Evolutionary conservation across 345 rosid genomes (phyloP), one percentile per base, ranked within the genome.

Genomic region (Acer campestre): DNA sequence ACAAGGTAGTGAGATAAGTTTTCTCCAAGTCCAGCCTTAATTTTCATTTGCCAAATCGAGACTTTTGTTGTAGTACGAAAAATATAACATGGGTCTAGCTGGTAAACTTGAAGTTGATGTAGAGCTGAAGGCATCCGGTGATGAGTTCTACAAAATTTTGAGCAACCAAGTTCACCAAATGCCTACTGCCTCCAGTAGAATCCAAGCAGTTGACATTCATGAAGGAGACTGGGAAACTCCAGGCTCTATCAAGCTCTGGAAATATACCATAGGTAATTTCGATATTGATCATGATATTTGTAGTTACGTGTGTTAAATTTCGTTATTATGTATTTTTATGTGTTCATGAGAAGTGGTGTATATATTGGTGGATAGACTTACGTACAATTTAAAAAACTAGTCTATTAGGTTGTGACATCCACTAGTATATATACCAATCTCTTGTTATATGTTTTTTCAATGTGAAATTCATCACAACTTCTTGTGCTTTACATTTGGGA

Each of bases 161-260:
- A 71, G 48, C 46, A 23, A 12, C 2, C 44, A 79, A 63, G 17
- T 10, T 10, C 82, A 84, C 78, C 81, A 77, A 10, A 10, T 79
- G 2, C 82, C 85, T 12, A 51, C 58, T 13, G 77, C 78, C 23
- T 46, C 90, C 4, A 40, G 29, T 8, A 38, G 73, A 6, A 10
- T 86, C 4, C 83, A 80, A 0, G 66, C 40, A 1, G 73, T 86
- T 17, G 67, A 80, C 1, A 64, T 82, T 10, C 84, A 82, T 20
- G 75, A 82, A 31, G 87, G 89, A 40, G 84, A 84, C 31, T 82
- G 84, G 84, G 74, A 71, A 6, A 58, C 79, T 56, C 42, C 70
- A 6, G 86, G 81, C 61, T 76, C 84, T 14, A 13, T 82, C 77
- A 74, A 76, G 78, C 4, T 48, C 38, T 84, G 89, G 86, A 81